A percentile compares a stretch with the other conserved stretches of the same genome.
phyloP scores from a whole-genome alignment of 1,139 yeast species.

The Pichia sp. region DNA sequence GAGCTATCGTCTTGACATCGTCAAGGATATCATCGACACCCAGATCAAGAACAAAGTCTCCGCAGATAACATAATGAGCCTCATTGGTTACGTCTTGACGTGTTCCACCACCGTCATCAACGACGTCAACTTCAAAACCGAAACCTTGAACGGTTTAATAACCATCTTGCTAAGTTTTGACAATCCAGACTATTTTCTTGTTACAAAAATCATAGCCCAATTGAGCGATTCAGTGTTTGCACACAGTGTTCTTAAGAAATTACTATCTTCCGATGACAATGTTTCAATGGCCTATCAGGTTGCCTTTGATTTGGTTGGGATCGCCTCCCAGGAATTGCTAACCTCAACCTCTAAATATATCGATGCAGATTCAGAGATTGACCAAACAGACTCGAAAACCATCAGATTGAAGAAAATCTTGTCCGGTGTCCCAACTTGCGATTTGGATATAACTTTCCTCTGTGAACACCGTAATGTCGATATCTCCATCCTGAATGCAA shows the following conservation, averaged over 20 bases:
- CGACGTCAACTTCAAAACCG: conserved; percentile 60
- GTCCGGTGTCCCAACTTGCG: conserved; percentile 93
- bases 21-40: conserved; percentile 57
- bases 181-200: conserved; percentile 69
- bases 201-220: conserved; percentile 84
- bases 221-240: conserved; percentile 75
- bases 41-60: conserved; percentile 30
- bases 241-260: conserved; percentile 57
- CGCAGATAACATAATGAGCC: conserved; percentile 48
- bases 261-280: conserved; percentile 42
- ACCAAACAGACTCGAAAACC: conserved; percentile 33
- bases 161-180: conserved; percentile 53
- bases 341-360: conserved; percentile 54
- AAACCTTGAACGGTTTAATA: conserved; percentile 61
- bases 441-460: conserved; percentile 83
- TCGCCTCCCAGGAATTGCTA: conserved; percentile 90
- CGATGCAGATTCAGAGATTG: conserved; percentile 40
- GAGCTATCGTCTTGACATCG: conserved; percentile 79
- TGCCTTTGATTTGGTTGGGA: conserved; percentile 88
- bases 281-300: conserved; percentile 77
- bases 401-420: conserved; percentile 61
- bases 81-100: conserved; percentile 71
- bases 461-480: conserved; percentile 87
- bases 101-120: conserved; percentile 62
- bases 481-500: conserved; percentile 70